Conservation (phyloP, 768 basidiomycete species). For the Boletus tylopilopsis region DNA sequence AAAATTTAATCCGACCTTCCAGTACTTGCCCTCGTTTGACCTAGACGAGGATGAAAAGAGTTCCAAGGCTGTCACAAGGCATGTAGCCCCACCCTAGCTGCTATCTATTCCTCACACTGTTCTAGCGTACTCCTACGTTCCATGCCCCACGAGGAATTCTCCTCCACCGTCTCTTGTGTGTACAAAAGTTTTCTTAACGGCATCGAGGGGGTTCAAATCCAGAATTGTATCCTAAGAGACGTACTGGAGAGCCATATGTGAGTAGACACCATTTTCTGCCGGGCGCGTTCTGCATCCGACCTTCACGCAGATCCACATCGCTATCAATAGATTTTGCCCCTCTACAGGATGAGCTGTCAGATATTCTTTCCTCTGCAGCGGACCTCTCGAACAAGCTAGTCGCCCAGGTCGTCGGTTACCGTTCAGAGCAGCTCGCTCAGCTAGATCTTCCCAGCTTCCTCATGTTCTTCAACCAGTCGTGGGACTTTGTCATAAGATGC, state of each 20-base stretch:
- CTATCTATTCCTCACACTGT: conserved; percentile 5
- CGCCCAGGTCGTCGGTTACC: conserved; percentile 71
- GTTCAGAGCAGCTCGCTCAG: conserved; percentile 75
- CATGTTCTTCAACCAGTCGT: conserved; percentile 76
- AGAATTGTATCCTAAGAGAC: conserved; percentile 54
- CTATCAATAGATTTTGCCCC: conserved; percentile 40
- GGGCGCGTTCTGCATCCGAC: conserved; percentile 1
- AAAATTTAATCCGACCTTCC: conserved; percentile 2
- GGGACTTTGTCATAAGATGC: conserved; percentile 86
- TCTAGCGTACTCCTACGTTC: conserved; percentile 56
- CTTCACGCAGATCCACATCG: conserved; percentile 33
- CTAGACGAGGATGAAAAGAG: conserved; percentile 47
- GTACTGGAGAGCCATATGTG: conserved; percentile 50
- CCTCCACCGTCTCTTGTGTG: conserved; percentile 54
- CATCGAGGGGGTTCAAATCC: conserved; percentile 63
- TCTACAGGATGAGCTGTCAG: conserved; percentile 64
- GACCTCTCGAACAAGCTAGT: conserved; percentile 84
- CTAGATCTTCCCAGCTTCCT: conserved; percentile 75
- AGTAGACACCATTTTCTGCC: conserved; percentile 9
- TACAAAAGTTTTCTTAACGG: conserved; percentile 61
- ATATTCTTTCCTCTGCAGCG: conserved; percentile 73
- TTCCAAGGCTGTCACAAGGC: conserved; percentile 30
- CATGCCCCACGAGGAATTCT: conserved; percentile 69
- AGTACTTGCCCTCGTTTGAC: conserved; percentile 63
- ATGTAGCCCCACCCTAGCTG: conserved; percentile 3